These are phyloP conservation scores for Trametes meyenii DNA, from an alignment of 768 basidiomycete species.

Conservation along the genomic window DNA sequence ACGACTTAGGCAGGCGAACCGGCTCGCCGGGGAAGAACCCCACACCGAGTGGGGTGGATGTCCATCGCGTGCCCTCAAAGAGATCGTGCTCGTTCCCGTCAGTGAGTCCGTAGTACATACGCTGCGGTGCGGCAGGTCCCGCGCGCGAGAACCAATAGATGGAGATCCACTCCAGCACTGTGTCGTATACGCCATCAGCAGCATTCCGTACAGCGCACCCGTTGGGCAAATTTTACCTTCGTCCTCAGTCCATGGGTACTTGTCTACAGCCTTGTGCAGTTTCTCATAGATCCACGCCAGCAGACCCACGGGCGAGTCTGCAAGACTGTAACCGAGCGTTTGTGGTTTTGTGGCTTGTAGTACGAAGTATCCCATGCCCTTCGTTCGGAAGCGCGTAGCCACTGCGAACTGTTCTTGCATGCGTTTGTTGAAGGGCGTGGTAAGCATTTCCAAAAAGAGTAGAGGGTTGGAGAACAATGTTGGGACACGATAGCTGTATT, in stretches of 20 bases:
- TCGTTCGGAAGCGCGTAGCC: constrained; percentile 24
- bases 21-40: constrained; percentile 37
- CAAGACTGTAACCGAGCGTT: constrained; percentile 48
- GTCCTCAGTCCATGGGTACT: constrained; percentile 59
- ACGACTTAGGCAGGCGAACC: constrained; percentile 24
- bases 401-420: constrained; percentile 40
- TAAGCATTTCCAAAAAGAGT: constrained; percentile 31
- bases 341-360: constrained; percentile 37
- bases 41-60: constrained; percentile 32
- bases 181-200: constrained; percentile 17
- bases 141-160: constrained; percentile 39
- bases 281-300: constrained; percentile 39
- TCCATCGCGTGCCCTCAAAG: constrained; percentile 16
- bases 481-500: constrained; percentile 25
- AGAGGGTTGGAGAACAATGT: constrained; percentile 32
- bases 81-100: constrained; percentile 1
- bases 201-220: background rate
- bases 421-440: constrained; percentile 35
- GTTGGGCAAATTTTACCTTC: constrained; percentile 33
- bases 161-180: constrained; percentile 40
- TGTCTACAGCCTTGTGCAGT: constrained; percentile 37
- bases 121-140: constrained; percentile 34
- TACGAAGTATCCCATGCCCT: constrained; percentile 35
- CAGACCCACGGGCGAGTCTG: constrained; percentile 55
- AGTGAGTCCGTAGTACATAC: constrained; percentile 36